These are phyloP conservation scores for Aegilops tauschii DNA, from an alignment of 176 grass and related monocot species.

Conservation along the genomic window DNA sequence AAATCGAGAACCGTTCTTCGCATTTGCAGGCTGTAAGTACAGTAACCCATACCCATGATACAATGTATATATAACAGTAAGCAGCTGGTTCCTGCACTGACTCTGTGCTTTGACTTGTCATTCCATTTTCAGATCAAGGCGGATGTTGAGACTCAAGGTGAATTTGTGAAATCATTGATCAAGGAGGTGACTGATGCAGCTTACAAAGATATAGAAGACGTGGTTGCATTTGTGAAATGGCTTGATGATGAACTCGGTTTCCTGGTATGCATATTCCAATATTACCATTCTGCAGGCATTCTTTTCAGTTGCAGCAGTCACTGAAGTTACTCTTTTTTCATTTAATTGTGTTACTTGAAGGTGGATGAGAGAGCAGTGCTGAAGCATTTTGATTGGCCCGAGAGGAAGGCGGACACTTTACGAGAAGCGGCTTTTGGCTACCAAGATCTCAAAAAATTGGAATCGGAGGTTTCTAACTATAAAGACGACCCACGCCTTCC, in stretches of 20 bases:
- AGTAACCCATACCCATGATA: constrained; percentile 8
- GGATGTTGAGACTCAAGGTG: constrained; percentile 97
- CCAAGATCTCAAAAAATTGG: constrained; percentile 91
- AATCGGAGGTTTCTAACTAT: constrained; percentile 83
- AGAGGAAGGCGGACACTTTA: constrained; percentile 91
- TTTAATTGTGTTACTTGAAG: constrained; percentile 35
- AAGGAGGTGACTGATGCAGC: constrained; percentile 96
- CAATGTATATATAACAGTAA: constrained; percentile 15
- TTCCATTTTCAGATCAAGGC: constrained; percentile 82
- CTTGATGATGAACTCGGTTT: constrained; percentile 98
- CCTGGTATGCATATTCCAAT: constrained; percentile 54
- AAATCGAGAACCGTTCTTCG: constrained; percentile 97
- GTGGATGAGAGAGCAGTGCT: constrained; percentile 97
- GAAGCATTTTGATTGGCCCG: constrained; percentile 99
- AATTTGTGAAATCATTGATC: constrained; percentile 97
- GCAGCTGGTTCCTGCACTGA: constrained; percentile 18
- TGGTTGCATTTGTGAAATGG: constrained; percentile 99
- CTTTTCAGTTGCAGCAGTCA: constrained; percentile 14
- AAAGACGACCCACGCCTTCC: constrained; percentile 76
- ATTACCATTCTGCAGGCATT: constrained; percentile 15
- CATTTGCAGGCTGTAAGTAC: constrained; percentile 89
- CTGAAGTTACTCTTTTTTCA: constrained; percentile 19
- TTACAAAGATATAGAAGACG: constrained; percentile 95
- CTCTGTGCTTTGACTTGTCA: background rate
- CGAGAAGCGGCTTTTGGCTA: constrained; percentile 98